A percentile compares a stretch with the other conserved stretches of the same genome.
phyloP scores from a whole-genome alignment of 768 basidiomycete genomes.

The Tulasnella sp. region DNA sequence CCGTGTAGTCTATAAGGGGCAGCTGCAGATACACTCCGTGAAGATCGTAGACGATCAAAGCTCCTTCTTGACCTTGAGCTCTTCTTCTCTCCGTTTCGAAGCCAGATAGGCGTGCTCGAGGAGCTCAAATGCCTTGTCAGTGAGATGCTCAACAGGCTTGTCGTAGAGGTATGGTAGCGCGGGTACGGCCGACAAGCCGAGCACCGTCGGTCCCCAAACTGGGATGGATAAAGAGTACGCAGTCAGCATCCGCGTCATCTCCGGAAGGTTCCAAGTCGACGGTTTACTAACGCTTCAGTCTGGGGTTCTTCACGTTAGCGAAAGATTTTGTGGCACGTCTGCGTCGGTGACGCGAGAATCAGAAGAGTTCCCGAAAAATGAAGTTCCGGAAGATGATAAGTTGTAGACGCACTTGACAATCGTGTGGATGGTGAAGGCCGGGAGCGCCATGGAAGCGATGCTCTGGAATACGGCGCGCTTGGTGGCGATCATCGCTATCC shows the following conservation, averaged over 20 bases:
- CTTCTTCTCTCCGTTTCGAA: constrained; percentile 38
- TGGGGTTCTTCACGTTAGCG: constrained; percentile 41
- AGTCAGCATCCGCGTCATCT: too few species aligned
- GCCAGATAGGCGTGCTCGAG: constrained; percentile 26
- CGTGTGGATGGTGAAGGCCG: constrained; percentile 77
- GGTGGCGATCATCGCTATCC: constrained; percentile 56
- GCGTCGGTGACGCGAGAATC: not conserved
- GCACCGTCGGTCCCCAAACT: constrained; percentile 64
- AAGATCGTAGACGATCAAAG: constrained; percentile 23
- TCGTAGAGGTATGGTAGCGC: constrained; percentile 66
- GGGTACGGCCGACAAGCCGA: constrained; percentile 64
- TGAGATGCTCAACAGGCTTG: constrained; percentile 63
- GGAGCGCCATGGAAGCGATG: constrained; percentile 73
- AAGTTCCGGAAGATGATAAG: not conserved
- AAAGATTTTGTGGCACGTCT: constrained; percentile 56
- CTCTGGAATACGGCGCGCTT: constrained; percentile 74
- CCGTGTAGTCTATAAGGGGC: not conserved
- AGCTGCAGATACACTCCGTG: too few species aligned
- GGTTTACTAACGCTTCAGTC: constrained; percentile 36
- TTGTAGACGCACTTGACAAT: constrained; percentile 38
- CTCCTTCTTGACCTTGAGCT: constrained; percentile 28
- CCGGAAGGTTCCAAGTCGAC: too few species aligned
- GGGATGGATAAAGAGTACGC: not conserved
- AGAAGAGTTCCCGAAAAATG: not conserved
- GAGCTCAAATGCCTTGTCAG: constrained; percentile 60